Conservation (phyloP, 2,329 filamentous ascomycete genomes). For the Cladosporium austrohemisphaericum region DNA sequence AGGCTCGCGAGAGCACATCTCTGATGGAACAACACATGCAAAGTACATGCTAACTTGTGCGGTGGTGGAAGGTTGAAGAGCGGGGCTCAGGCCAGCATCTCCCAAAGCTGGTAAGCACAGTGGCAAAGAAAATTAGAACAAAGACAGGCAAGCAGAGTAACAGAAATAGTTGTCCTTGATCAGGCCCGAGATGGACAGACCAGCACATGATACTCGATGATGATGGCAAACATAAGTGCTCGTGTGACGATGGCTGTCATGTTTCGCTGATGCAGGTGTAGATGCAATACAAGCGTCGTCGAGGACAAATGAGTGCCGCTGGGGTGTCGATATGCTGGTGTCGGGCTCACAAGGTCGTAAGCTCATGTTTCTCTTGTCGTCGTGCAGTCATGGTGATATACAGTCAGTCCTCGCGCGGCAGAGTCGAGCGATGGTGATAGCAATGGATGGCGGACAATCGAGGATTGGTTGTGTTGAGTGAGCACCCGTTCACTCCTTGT, state of each 20-base stretch:
- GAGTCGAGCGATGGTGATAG: conserved; percentile 2
- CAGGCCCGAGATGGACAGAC: conserved; percentile 6
- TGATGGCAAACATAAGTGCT: conserved; percentile 8
- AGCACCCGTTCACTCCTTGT: conserved; percentile 22
- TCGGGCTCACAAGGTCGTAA: conserved; percentile 13
- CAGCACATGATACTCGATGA: conserved; percentile 14
- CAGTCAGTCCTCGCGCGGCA: conserved; percentile 15
- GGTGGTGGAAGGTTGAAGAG: not conserved
- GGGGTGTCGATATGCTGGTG: conserved; percentile 9
- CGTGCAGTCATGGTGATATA: conserved; percentile 15
- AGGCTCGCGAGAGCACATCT: conserved; percentile 28
- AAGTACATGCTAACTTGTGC: conserved; percentile 4
- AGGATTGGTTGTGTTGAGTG: conserved; percentile 10
- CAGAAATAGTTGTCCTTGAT: conserved; percentile 2
- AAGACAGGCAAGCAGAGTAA: not conserved
- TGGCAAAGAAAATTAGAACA: not conserved
- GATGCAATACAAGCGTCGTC: conserved; percentile 13
- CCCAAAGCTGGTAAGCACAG: not conserved
- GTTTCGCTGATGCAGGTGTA: conserved; percentile 8
- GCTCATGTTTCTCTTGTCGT: conserved; percentile 14
- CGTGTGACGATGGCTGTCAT: conserved; percentile 6
- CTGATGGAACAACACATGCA: conserved; percentile 17
- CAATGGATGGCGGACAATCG: conserved; percentile 5
- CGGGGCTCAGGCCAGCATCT: conserved; percentile 4
- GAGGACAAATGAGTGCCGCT: conserved; percentile 15